Base-by-base conservation (phyloP, 2,329 filamentous ascomycete species). In the Hypoxylon sp. region DNA sequence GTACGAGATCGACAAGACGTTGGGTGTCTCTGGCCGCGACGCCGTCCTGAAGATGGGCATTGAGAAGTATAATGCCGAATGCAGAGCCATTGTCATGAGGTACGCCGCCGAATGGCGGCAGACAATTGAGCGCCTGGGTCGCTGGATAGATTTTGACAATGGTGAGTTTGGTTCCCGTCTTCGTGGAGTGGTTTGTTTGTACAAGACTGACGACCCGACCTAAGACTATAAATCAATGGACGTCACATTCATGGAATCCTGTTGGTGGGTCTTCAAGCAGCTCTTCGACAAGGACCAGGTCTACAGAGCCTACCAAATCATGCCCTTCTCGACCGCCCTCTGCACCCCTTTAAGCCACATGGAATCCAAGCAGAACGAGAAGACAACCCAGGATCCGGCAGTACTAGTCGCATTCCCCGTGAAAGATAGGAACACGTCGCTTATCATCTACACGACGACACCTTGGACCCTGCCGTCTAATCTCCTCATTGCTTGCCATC, bases 91-190 rank as follows among this genome's bases (percentile, higher is more conserved):
- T 79, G 95, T 98, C 74, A 97, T 98, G 93, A 89, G 92, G 76
- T 98, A 92, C 79, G 90, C 94, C 10, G 81, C 86, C 14, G 95
- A 98, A 80, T 98, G 95, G 95, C 89, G 94, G 76, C 84, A 90
- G 70, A 97, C 94, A 27, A 92, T 98, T 75, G 94, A 97, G 77
- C 87, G 95, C 69, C 83, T 98, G 44, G 95, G 95, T 63, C 91
- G 95, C 64, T 98, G 95, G 95, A 96, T 98, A 76, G 95, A 98
- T 81, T 98, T 98, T 75, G 95, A 98, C 81, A 96, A 97, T 75
- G 69, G 69, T 69, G 94, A 98, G 80, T 98, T 97, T 85, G n/a
- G 8, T 17, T 42, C 8, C 42, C 71, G 78, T 55, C 40, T 50
- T n/a, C 22, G n/a, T 30, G 5, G 20, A 17, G 1, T 65, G 56